Conservation (phyloP, 1,284 basidiomycete genomes). For the Trichosporon coremiiforme region DNA sequence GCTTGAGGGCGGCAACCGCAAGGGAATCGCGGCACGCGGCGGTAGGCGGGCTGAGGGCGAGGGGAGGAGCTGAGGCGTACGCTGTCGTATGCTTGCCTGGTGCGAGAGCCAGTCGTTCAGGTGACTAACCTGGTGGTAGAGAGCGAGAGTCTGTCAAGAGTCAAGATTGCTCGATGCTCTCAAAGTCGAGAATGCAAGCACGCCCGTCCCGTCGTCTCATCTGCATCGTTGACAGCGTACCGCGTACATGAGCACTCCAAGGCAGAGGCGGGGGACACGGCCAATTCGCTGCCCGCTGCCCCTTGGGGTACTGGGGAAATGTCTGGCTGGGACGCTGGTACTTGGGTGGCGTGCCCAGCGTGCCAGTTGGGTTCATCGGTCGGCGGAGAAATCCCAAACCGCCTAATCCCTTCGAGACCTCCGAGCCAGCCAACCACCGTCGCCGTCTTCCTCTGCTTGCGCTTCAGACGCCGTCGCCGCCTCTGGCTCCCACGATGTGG, state of each 20-base stretch:
- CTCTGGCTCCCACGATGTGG: background rate
- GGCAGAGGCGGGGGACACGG: background rate
- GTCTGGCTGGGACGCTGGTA: too few species aligned
- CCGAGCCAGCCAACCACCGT: background rate
- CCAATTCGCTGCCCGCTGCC: constrained; percentile 6
- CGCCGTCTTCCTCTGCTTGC: background rate
- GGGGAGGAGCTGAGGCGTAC: background rate
- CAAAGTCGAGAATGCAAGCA: background rate
- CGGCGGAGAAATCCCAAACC: constrained; percentile 17
- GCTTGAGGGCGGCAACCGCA: background rate
- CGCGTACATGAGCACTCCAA: background rate
- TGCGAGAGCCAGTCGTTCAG: background rate
- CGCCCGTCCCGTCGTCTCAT: background rate
- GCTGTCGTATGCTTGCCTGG: constrained; percentile 1
- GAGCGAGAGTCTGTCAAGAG: background rate
- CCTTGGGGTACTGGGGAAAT: background rate
- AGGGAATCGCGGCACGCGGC: background rate
- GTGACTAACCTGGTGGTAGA: background rate
- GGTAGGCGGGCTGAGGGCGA: background rate
- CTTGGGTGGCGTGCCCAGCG: background rate
- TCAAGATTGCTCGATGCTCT: background rate
- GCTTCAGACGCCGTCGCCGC: constrained; percentile 11
- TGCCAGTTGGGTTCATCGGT: background rate
- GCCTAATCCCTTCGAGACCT: background rate
- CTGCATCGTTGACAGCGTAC: background rate